These are phyloP conservation scores for Gossypium ekmanianum DNA, from an alignment of 345 rosid genomes.

Conservation along the genomic window DNA sequence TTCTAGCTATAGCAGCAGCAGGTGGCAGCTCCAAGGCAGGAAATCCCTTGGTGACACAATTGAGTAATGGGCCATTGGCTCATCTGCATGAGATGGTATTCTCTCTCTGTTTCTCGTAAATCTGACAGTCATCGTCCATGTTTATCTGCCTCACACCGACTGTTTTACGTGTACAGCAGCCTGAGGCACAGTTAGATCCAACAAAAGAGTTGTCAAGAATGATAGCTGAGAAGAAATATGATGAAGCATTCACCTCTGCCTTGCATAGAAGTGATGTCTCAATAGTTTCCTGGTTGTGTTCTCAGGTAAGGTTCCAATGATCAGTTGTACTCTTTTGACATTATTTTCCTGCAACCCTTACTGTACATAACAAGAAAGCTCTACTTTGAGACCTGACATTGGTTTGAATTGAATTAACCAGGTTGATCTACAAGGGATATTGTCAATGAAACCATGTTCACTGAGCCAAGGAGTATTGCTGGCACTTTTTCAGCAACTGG, in stretches of 20 bases:
- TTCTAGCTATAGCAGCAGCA: slow-evolving; percentile 60
- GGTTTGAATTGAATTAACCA: slow-evolving; percentile 18
- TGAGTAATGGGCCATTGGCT: slow-evolving; percentile 57
- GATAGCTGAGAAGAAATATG: slow-evolving; percentile 54
- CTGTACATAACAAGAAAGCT: background rate
- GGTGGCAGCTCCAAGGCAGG: slow-evolving; percentile 41
- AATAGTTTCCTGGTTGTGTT: slow-evolving; percentile 70
- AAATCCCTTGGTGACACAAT: slow-evolving; percentile 45
- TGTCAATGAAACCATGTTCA: slow-evolving; percentile 43
- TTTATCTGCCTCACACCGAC: background rate
- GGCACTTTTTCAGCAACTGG: slow-evolving; percentile 73
- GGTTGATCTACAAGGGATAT: slow-evolving; percentile 54
- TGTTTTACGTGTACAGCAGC: slow-evolving; percentile 23
- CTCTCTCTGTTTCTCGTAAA: background rate
- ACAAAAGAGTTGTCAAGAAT: slow-evolving; percentile 55
- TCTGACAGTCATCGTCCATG: background rate
- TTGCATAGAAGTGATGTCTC: slow-evolving; percentile 68
- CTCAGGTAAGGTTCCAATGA: slow-evolving; percentile 38
- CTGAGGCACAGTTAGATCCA: slow-evolving; percentile 60
- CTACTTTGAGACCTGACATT: background rate
- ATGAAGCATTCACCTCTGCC: slow-evolving; percentile 58
- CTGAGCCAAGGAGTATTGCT: slow-evolving; percentile 69
- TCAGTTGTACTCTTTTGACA: background rate
- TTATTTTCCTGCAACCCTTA: background rate
- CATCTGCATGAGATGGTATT: slow-evolving; percentile 50